Conservation (phyloP, 2,329 filamentous ascomycete genomes). For the Venturia effusa region DNA sequence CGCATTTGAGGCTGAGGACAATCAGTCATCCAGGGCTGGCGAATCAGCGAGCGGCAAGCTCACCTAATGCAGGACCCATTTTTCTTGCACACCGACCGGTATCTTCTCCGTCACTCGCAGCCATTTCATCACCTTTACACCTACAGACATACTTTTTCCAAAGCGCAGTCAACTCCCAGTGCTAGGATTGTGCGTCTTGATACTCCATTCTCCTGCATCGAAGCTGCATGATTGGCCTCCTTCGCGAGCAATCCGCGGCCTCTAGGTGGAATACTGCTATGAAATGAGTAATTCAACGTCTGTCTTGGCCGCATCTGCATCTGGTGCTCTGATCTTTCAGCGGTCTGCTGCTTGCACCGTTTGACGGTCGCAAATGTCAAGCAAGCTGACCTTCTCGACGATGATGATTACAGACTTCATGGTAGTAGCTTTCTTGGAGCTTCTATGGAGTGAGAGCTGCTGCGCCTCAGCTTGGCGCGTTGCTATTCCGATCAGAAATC, state of each 20-base stretch:
- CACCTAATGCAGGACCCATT: neutral
- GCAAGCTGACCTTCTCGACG: neutral
- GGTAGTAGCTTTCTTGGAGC: neutral
- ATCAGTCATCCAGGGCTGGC: neutral
- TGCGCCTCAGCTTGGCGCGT: neutral
- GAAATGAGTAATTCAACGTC: neutral
- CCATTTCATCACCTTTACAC: neutral
- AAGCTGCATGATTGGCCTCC: neutral
- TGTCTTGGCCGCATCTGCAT: neutral
- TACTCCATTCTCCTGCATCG: neutral
- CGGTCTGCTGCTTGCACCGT: neutral
- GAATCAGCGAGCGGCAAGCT: neutral
- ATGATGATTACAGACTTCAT: neutral
- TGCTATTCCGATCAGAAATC: neutral
- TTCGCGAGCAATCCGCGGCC: neutral
- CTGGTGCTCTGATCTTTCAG: neutral
- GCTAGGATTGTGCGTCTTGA: neutral
- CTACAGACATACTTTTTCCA: neutral
- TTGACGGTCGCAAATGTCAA: neutral
- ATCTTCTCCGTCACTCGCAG: neutral
- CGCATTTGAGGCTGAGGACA: neutral
- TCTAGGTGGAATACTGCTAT: neutral
- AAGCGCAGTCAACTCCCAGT: neutral
- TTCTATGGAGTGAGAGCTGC: neutral
- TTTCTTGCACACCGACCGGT: neutral